phyloP scores from a whole-genome alignment of 2,329 filamentous ascomycete species.

The Exophiala alcalophila region DNA sequence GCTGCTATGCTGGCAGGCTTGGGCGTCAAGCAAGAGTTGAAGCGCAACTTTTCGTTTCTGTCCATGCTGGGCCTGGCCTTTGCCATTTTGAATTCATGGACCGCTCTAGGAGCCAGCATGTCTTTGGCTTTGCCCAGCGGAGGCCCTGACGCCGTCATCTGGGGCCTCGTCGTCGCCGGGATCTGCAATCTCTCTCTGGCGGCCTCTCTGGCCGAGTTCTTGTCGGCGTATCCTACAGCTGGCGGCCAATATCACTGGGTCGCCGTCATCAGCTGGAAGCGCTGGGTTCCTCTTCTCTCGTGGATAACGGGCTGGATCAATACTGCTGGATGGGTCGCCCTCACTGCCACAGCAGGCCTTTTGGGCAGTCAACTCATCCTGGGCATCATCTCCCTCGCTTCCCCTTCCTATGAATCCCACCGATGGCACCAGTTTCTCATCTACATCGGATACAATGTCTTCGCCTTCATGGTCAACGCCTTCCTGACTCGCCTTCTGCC shows the following conservation, averaged over 20 bases:
- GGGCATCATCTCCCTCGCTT: constrained; percentile 61
- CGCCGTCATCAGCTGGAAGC: constrained; percentile 58
- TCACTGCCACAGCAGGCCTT: constrained; percentile 66
- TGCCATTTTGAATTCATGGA: constrained; percentile 64
- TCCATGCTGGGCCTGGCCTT: constrained; percentile 63
- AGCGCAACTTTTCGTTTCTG: constrained; percentile 57
- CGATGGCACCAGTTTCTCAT: constrained; percentile 72
- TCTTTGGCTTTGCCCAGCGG: constrained; percentile 66
- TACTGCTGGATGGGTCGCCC: constrained; percentile 42
- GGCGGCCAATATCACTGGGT: constrained; percentile 70
- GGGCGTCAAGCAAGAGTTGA: constrained; percentile 58
- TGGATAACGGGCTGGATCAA: constrained; percentile 66
- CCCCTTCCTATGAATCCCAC: constrained; percentile 56
- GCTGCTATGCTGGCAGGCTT: constrained; percentile 53
- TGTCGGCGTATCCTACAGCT: constrained; percentile 48
- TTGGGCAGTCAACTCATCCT: constrained; percentile 66
- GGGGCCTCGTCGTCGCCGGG: constrained; percentile 62
- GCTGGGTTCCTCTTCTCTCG: constrained; percentile 58
- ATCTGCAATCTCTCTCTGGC: constrained; percentile 69
- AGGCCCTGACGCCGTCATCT: constrained; percentile 68
- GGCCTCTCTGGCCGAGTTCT: constrained; percentile 67
- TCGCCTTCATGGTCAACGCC: constrained; percentile 63
- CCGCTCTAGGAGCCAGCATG: constrained; percentile 57
- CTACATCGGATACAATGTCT: constrained; percentile 62
- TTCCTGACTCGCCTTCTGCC: constrained; percentile 63